A percentile compares a stretch with the other conserved stretches of the same genome.
phyloP scores from a whole-genome alignment of 306 rosid genomes.

The Vachellia pachyceras region DNA sequence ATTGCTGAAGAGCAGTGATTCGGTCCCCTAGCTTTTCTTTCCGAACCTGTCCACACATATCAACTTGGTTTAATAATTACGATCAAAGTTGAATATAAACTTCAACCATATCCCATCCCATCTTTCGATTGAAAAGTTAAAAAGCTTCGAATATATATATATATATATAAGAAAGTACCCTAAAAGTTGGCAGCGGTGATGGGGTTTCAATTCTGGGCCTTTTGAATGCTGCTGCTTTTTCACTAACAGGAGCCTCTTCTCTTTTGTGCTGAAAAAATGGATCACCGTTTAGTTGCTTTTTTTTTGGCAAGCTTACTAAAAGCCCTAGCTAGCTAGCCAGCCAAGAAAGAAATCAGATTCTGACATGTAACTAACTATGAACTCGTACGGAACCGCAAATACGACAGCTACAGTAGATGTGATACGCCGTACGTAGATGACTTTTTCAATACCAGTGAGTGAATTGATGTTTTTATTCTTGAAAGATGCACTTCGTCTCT shows the following conservation, averaged over 20 bases:
- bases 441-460: neutral
- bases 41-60: slow-evolving; percentile 67
- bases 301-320: neutral
- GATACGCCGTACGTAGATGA: neutral
- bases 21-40: slow-evolving; percentile 99
- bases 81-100: neutral
- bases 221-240: slow-evolving; percentile 60
- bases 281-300: neutral
- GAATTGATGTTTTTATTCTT: neutral
- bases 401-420: neutral
- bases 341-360: neutral
- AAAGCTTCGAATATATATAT: slow-evolving; percentile 9
- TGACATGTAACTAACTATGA: neutral
- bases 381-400: neutral
- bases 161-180: slow-evolving; percentile 61
- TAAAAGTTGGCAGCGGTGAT: slow-evolving; percentile 93
- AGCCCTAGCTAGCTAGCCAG: neutral
- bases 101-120: neutral
- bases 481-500: neutral
- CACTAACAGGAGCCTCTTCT: slow-evolving; percentile 62
- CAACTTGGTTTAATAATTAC: slow-evolving; percentile 20
- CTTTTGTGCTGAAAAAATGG: slow-evolving; percentile 51
- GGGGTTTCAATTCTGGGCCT: slow-evolving; percentile 95
- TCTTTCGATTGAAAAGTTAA: neutral
- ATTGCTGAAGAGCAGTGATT: slow-evolving; percentile 96